Percentiles rank a stretch among this genome's conserved stretches.
phyloP scores from a whole-genome alignment of 1,284 basidiomycete species.

The Rhodotorula sp. region DNA sequence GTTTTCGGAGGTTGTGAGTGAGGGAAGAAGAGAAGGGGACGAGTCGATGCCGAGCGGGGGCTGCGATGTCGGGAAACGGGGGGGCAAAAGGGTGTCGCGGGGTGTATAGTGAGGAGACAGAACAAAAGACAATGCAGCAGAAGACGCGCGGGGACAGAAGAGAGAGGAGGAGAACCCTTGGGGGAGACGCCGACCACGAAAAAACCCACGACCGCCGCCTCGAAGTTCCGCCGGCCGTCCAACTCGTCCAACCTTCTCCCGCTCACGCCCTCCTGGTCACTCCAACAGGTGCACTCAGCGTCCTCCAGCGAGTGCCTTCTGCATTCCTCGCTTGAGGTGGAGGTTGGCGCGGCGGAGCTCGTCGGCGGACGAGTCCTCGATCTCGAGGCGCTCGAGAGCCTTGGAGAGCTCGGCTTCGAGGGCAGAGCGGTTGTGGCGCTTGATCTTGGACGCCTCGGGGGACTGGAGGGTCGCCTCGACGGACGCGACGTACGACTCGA shows the following conservation, averaged over 20 bases:
- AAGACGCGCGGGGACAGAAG: conserved; percentile 1
- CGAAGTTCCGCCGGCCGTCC: too few species aligned
- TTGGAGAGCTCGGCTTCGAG: conserved; percentile 94
- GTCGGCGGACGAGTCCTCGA: conserved; percentile 85
- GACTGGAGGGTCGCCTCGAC: conserved; percentile 81
- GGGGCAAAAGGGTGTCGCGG: neutral
- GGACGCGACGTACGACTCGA: conserved; percentile 92
- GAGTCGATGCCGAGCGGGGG: neutral
- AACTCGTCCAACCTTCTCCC: too few species aligned
- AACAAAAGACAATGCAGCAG: too few species aligned
- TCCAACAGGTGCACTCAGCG: too few species aligned
- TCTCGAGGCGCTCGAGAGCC: conserved; percentile 93
- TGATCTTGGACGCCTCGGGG: conserved; percentile 91
- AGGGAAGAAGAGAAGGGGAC: neutral
- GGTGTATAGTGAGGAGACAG: neutral
- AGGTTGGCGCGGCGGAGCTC: conserved; percentile 92
- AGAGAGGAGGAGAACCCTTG: conserved; percentile 3
- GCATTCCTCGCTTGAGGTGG: conserved; percentile 86
- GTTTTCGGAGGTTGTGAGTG: too few species aligned
- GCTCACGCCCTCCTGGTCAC: too few species aligned
- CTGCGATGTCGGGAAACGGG: neutral
- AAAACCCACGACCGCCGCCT: too few species aligned
- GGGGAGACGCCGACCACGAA: too few species aligned
- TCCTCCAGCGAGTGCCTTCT: conserved; percentile 61
- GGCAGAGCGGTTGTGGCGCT: conserved; percentile 82